Conservation (phyloP, 495 filamentous ascomycete genomes). For the Trichocladium antarcticum region DNA sequence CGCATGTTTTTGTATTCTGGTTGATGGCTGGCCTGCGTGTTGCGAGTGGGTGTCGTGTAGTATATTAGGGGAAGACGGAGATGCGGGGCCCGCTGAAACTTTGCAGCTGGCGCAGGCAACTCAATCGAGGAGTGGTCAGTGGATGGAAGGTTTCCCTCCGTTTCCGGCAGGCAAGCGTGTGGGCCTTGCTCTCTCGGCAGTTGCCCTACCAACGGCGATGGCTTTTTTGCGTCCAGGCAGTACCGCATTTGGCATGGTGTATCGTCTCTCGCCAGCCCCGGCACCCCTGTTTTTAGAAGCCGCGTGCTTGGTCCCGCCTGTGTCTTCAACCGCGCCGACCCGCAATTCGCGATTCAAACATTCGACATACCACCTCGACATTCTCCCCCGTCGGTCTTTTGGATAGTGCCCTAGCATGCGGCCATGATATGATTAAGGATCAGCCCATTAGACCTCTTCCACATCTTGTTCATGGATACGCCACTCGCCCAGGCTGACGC, state of each 20-base stretch:
- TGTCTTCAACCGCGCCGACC: not conserved
- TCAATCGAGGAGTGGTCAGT: too few species aligned
- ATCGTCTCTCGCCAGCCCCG: not conserved
- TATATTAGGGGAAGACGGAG: not conserved
- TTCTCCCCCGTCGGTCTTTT: slow-evolving; percentile 11
- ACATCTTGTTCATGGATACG: slow-evolving; percentile 35
- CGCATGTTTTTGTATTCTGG: slow-evolving; percentile 9
- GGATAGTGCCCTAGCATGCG: slow-evolving; percentile 17
- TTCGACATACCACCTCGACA: not conserved
- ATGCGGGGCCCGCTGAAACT: slow-evolving; percentile 7
- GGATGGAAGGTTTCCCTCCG: too few species aligned
- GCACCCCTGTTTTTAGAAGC: slow-evolving; percentile 1
- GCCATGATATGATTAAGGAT: slow-evolving; percentile 27
- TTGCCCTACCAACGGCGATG: slow-evolving; percentile 6
- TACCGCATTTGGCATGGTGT: slow-evolving; percentile 4
- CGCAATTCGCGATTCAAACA: slow-evolving; percentile 4
- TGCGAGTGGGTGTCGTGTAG: not conserved
- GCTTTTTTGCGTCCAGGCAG: not conserved
- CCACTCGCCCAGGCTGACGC: slow-evolving; percentile 33
- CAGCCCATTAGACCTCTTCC: slow-evolving; percentile 17
- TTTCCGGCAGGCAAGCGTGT: not conserved
- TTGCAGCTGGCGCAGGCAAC: not conserved
- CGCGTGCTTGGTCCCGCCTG: not conserved
- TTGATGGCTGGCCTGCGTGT: not conserved
- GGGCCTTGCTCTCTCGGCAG: not conserved